Base-by-base conservation (phyloP, 805 yeast genomes). In the Ogataea methanolica region DNA sequence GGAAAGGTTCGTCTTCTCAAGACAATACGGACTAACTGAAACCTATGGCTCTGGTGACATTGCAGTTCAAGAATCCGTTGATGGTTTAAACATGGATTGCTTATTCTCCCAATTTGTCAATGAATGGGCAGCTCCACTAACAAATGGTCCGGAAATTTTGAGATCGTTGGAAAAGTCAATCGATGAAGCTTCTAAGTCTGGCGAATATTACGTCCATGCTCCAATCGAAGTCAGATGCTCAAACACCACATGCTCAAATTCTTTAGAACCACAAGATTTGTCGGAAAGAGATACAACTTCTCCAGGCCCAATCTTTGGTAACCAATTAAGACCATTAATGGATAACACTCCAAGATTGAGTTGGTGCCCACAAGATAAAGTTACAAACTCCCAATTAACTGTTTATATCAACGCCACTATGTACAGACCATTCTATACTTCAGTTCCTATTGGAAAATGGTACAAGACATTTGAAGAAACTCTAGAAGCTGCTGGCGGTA, bases 41-140 rank as follows among this genome's bases (percentile, higher is more conserved):
- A 83, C 87, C 6, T 72, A 75, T 36, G 81, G 83, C 35, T 57
- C 63, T 41, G 79, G 78, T 19, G 82, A 78, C 46, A 67, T 78
- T 42, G 85, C 88, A 2, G 88, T 91, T 11, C 89, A 84, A 59
- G 77, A 79, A 49, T 85, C 96, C 4, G 92, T 88, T 40, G 88
- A 85, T 49, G 96, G 92, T 6, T 79, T 92, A 59, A 89, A 88
- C 66, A 88, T 92, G 96, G 98, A 94, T 70, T 94, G 98, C 65
- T 71, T 92, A 56, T 92, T 89, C 66, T 82, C 90, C 39, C 99
- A 92, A 67, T 91, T 83, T 68, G 98, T 92, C 43, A 83, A 91
- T 62, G 99, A 92, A 69, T 92, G 98, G 98, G 90, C 94, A n/a
- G 80, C 95, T 42, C 98, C 98, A 19, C 70, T 92, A 60, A 75